Evolutionary conservation across 2,329 filamentous ascomycete species (phyloP).

Genomic region (Xylaria sp.): DNA sequence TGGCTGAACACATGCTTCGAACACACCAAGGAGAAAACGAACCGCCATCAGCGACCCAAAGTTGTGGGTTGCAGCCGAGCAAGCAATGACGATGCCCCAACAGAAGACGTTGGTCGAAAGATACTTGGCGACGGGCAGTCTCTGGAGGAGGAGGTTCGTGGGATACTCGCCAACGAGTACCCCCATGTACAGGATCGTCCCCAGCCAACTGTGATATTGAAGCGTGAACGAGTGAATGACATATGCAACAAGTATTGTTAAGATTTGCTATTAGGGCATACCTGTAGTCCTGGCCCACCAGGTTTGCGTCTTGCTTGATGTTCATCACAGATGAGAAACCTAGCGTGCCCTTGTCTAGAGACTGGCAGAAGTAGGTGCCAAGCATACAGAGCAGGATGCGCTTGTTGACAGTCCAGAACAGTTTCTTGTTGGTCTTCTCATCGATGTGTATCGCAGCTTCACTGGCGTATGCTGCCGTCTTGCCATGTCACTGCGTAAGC

Average conservation of each 20-base stretch:
- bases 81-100: constrained; percentile 46
- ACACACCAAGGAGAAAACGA: constrained; percentile 46
- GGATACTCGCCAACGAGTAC: constrained; percentile 47
- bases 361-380: constrained; percentile 51
- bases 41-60: constrained; percentile 41
- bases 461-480: constrained; percentile 10
- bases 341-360: constrained; percentile 37
- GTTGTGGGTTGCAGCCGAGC: constrained; percentile 38
- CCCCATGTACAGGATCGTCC: constrained; percentile 46
- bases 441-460: constrained; percentile 47
- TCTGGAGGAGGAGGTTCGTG: constrained; percentile 43
- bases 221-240: too few species aligned
- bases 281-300: constrained; percentile 41
- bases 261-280: background rate
- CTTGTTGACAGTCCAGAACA: constrained; percentile 53
- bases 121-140: constrained; percentile 43
- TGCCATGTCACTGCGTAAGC: too few species aligned
- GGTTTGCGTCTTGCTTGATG: constrained; percentile 32
- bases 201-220: too few species aligned
- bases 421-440: constrained; percentile 51
- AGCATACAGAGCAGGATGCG: constrained; percentile 53
- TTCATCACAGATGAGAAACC: constrained; percentile 35
- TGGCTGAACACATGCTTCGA: constrained; percentile 50
- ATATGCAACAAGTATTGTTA: too few species aligned
- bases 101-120: constrained; percentile 44